A percentile compares a stretch with the other conserved stretches of the same genome.
These are phyloP conservation scores for Hypomyces rosellus DNA, from an alignment of 2,329 filamentous ascomycete genomes.

Conservation along the genomic window DNA sequence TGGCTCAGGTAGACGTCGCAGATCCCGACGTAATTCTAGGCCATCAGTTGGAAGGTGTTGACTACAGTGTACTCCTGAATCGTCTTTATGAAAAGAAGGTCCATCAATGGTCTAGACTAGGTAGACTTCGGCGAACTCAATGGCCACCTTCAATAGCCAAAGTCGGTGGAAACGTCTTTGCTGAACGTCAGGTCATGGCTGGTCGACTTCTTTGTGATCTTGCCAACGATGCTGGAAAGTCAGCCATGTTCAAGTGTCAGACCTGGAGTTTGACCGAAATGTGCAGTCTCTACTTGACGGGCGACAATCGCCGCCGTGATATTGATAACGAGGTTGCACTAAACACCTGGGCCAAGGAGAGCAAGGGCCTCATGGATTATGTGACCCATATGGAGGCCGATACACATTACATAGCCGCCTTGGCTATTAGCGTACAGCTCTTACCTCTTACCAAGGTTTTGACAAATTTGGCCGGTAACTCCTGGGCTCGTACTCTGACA, in stretches of 20 bases:
- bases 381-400: slow-evolving; percentile 91
- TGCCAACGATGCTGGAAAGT: slow-evolving; percentile 94
- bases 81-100: slow-evolving; percentile 86
- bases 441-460: slow-evolving; percentile 89
- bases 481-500: slow-evolving; percentile 92
- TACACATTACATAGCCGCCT: slow-evolving; percentile 89
- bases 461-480: slow-evolving; percentile 95
- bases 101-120: slow-evolving; percentile 89
- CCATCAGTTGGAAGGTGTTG: slow-evolving; percentile 93
- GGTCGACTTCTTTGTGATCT: slow-evolving; percentile 89
- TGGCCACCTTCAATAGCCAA: slow-evolving; percentile 88
- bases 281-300: slow-evolving; percentile 81
- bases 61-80: slow-evolving; percentile 85
- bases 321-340: slow-evolving; percentile 83
- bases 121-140: slow-evolving; percentile 70
- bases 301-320: slow-evolving; percentile 67
- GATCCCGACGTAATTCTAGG: slow-evolving; percentile 93
- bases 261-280: slow-evolving; percentile 98
- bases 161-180: slow-evolving; percentile 83
- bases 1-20: slow-evolving; percentile 78
- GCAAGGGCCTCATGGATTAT: slow-evolving; percentile 86
- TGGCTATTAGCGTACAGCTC: slow-evolving; percentile 85
- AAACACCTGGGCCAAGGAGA: slow-evolving; percentile 71
- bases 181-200: slow-evolving; percentile 81
- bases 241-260: slow-evolving; percentile 93